Evolutionary conservation across 805 yeast genomes (phyloP).

Genomic region (Teunomyces lycoperdinae): DNA sequence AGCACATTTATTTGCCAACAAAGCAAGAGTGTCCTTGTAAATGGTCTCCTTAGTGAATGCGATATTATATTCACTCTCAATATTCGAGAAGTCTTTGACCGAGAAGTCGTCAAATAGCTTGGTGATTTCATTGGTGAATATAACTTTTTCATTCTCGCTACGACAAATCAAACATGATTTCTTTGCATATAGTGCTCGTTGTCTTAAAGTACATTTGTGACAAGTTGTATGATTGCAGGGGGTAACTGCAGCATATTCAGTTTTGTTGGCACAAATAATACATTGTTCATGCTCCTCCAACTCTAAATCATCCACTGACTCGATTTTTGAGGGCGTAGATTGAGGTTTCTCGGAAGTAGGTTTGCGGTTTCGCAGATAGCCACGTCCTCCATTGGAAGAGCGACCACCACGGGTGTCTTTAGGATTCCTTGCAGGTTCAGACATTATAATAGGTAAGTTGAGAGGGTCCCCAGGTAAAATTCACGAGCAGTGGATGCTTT

Average conservation of each 20-base stretch:
- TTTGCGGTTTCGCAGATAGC: slow-evolving; percentile 4
- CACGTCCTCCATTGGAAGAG: neutral
- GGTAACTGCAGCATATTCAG: slow-evolving; percentile 63
- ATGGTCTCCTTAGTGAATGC: slow-evolving; percentile 57
- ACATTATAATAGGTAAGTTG: neutral
- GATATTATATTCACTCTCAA: slow-evolving; percentile 49
- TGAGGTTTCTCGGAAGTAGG: slow-evolving; percentile 3
- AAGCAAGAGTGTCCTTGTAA: slow-evolving; percentile 43
- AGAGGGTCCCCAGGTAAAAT: neutral
- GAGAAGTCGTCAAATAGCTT: slow-evolving; percentile 36
- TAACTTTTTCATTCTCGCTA: slow-evolving; percentile 55
- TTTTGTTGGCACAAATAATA: slow-evolving; percentile 78
- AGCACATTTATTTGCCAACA: slow-evolving; percentile 60
- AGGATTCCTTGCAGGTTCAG: neutral
- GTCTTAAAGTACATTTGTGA: slow-evolving; percentile 76
- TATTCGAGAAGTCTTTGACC: slow-evolving; percentile 25
- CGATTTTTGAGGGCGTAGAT: slow-evolving; percentile 12
- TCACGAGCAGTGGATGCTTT: neutral
- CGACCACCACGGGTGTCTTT: slow-evolving; percentile 4
- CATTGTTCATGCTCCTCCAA: slow-evolving; percentile 49
- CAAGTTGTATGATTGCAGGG: slow-evolving; percentile 87
- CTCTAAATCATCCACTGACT: slow-evolving; percentile 15
- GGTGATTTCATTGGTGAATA: slow-evolving; percentile 51
- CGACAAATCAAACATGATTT: slow-evolving; percentile 82
- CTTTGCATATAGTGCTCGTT: slow-evolving; percentile 75